Evolutionary conservation across 208 protist genomes (phyloP).

Genomic region (Leishmania martiniquensis): DNA sequence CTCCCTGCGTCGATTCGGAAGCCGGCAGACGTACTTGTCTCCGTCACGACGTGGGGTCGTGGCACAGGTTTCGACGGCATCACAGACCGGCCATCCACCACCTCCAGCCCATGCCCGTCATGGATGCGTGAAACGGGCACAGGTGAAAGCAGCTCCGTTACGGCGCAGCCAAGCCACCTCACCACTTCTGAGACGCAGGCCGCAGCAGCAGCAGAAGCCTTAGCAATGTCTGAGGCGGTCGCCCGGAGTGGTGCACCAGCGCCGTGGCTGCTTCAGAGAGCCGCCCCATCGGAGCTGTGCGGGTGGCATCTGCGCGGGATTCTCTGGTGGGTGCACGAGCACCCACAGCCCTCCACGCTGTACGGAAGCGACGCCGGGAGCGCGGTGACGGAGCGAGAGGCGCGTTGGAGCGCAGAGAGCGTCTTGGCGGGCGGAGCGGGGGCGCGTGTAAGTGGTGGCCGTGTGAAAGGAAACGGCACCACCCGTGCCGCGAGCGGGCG

Average conservation of each 20-base stretch:
- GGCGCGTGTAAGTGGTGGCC: neutral
- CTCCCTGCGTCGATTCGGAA: constrained; percentile 24
- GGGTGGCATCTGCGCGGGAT: constrained; percentile 16
- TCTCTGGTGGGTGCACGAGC: constrained; percentile 18
- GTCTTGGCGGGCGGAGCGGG: neutral
- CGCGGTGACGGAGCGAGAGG: neutral
- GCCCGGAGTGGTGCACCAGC: neutral
- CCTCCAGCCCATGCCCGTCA: neutral
- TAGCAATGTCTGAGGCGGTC: neutral
- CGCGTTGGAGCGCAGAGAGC: neutral
- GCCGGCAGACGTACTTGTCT: constrained; percentile 28
- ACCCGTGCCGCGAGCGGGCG: neutral
- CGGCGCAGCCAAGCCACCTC: neutral
- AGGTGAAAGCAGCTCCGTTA: neutral
- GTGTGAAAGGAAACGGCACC: neutral
- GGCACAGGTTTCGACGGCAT: constrained; percentile 32
- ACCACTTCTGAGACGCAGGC: neutral
- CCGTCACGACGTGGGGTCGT: constrained; percentile 27
- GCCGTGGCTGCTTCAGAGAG: constrained; percentile 12
- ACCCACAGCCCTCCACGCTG: constrained; percentile 13
- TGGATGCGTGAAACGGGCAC: neutral
- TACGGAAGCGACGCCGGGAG: constrained; percentile 7
- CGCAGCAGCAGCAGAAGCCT: neutral
- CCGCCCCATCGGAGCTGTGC: neutral
- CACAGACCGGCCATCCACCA: constrained; percentile 13